Percentiles rank a stretch among this genome's conserved stretches.
These are phyloP conservation scores for Aspergillus texensis DNA, from an alignment of 2,329 filamentous ascomycete genomes.

Conservation along the genomic window DNA sequence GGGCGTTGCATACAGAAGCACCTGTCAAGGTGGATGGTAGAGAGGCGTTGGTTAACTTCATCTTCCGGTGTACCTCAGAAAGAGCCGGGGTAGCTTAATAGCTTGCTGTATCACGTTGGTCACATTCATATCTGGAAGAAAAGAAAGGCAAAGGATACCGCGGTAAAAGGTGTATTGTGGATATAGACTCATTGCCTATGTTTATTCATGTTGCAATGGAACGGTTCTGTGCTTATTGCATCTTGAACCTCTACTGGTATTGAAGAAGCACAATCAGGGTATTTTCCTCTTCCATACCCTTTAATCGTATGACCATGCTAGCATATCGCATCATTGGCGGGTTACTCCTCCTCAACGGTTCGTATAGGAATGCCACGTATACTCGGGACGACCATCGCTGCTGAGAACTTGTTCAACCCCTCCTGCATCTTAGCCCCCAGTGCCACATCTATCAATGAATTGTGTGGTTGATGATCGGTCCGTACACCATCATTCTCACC, in stretches of 20 bases:
- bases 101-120: background rate
- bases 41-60: constrained; percentile 39
- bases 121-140: background rate
- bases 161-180: background rate
- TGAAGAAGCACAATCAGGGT: background rate
- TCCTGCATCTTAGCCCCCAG: background rate
- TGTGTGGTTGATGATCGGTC: too few relatives aligned
- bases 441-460: too few relatives aligned
- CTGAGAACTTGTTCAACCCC: background rate
- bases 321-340: background rate
- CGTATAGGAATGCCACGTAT: too few relatives aligned
- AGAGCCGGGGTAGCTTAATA: background rate
- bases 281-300: background rate
- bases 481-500: background rate
- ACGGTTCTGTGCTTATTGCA: background rate
- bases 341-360: background rate
- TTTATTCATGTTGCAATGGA: background rate
- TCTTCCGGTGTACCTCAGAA: constrained; percentile 1
- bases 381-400: background rate
- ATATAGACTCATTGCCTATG: background rate
- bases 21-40: constrained; percentile 48
- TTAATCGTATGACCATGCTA: background rate
- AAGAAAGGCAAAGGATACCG: too few relatives aligned
- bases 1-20: constrained; percentile 55
- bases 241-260: background rate